Percentiles rank a stretch among this genome's conserved stretches.
phyloP scores from a whole-genome alignment of 2,329 filamentous ascomycete species.

The Venturia carpophila region DNA sequence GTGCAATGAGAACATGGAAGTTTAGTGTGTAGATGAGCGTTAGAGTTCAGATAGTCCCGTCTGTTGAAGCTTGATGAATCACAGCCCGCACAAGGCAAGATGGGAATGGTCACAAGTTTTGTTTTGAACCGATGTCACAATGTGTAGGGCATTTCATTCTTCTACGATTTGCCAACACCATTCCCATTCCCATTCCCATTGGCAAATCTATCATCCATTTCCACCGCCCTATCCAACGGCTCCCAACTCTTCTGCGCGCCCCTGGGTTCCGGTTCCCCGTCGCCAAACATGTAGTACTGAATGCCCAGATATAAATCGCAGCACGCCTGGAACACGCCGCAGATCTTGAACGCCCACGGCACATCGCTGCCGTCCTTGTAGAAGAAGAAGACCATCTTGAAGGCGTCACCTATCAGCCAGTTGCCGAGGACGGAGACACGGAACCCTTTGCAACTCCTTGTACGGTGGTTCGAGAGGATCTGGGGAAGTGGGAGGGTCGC shows the following conservation, averaged over 20 bases:
- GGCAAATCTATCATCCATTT: conserved; percentile 1
- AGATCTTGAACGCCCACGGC: conserved; percentile 72
- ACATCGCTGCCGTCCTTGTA: conserved; percentile 55
- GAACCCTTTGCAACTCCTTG: conserved; percentile 68
- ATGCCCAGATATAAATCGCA: conserved; percentile 68
- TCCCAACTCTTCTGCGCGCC: conserved; percentile 1
- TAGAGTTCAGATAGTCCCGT: too few relatives aligned
- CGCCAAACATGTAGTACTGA: conserved; percentile 65
- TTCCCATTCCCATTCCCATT: conserved; percentile 1
- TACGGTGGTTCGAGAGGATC: conserved; percentile 61
- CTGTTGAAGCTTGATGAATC: too few relatives aligned
- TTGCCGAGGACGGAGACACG: conserved; percentile 65
- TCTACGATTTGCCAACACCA: not conserved
- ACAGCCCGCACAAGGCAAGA: too few relatives aligned
- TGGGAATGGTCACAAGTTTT: too few relatives aligned
- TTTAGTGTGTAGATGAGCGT: too few relatives aligned
- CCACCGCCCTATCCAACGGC: not conserved
- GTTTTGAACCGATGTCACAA: not conserved
- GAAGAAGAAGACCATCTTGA: conserved; percentile 76
- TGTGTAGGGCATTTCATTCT: not conserved
- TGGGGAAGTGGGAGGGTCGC: conserved; percentile 76
- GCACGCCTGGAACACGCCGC: conserved; percentile 69
- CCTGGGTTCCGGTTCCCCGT: conserved; percentile 32
- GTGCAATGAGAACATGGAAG: too few relatives aligned
- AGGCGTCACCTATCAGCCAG: conserved; percentile 71